Evolutionary conservation across 2,329 filamentous ascomycete genomes (phyloP), one percentile per base, ranked within the genome.

Genomic region (Shiraia sp.): DNA sequence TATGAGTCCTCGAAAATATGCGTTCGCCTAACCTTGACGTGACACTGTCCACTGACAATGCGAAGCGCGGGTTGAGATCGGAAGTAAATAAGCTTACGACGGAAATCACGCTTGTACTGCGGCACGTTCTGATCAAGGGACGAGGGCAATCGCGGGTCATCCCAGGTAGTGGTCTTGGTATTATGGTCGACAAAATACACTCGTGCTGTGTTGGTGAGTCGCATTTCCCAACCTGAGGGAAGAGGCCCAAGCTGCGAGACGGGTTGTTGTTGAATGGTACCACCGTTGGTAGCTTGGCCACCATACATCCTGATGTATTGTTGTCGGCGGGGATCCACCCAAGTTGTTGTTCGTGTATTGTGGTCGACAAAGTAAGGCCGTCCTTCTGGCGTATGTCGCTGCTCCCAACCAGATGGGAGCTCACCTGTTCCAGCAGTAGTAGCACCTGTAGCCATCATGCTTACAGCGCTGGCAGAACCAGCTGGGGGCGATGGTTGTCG

Each of bases 141-240:
- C 2, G 92, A 97, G 16, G 93, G 93, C 56, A 99, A 76, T 64
- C 93, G 83, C 25, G 93, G 93, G 64, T 99, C 93, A 65, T 99
- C 93, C 93, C 93, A 99, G 1, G 93, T 99, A 3, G 93, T 99
- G 0, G 93, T 99, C 78, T 99, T 99, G 31, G 93, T 99, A 74
- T 99, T 99, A 75, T 99, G 93, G 64, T 99, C 93, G 31, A 99
- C 93, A 70, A 99, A 99, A 74, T 99, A 99, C 12, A 99, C 93
- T 45, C 93, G 82, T 19, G 93, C 93, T 10, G 93, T 99, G 71
- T 99, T 97, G 38, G 93, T 99, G 36, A 99, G 83, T 47, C 93
- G 89, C 93, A 99, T 99, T 78, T 99, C 93, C 93, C 93, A 99
- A 2, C 93, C 93, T 63, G 93, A 97, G 3, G 93, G 93, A 33